phyloP scores from a whole-genome alignment of 148 eudicot species.

The Camellia japonica region DNA sequence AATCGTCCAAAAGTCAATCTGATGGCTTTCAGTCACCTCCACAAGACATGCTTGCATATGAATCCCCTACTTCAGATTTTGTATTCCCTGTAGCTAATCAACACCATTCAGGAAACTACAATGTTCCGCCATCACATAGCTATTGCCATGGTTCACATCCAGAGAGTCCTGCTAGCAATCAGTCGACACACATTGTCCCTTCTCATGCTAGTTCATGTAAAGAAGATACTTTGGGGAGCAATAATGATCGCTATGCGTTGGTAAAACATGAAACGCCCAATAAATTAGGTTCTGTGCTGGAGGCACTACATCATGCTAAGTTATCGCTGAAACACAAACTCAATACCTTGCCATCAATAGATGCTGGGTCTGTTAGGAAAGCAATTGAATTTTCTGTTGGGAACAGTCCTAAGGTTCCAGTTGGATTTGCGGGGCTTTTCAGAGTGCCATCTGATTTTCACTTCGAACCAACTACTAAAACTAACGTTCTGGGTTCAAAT shows the following conservation, averaged over 20 bases:
- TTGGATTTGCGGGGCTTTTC: conserved; percentile 58
- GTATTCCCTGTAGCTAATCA: conserved; percentile 26
- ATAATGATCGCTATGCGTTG: conserved; percentile 21
- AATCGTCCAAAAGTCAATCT: conserved; percentile 23
- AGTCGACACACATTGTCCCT: neutral
- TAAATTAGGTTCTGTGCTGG: conserved; percentile 47
- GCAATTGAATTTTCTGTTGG: conserved; percentile 19
- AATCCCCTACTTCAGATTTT: conserved; percentile 31
- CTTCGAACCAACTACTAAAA: conserved; percentile 31
- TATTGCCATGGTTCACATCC: neutral
- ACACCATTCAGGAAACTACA: conserved; percentile 11
- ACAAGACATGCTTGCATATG: conserved; percentile 19
- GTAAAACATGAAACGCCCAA: conserved; percentile 34
- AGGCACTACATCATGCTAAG: conserved; percentile 74
- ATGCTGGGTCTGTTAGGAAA: conserved; percentile 19
- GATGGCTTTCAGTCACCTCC: conserved; percentile 33
- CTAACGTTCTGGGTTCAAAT: conserved; percentile 18
- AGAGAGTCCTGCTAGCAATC: conserved; percentile 9
- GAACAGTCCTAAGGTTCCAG: conserved; percentile 39
- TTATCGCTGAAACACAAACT: conserved; percentile 48
- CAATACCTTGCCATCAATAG: conserved; percentile 22
- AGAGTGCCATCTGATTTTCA: conserved; percentile 63
- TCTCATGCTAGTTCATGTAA: conserved; percentile 14
- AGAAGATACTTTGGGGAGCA: conserved; percentile 21
- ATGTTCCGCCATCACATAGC: conserved; percentile 5